Percentiles rank a stretch among this genome's conserved stretches.
Evolutionary conservation across 1,284 basidiomycete genomes (phyloP).

Genomic region (Ustilago shanxiensis): DNA sequence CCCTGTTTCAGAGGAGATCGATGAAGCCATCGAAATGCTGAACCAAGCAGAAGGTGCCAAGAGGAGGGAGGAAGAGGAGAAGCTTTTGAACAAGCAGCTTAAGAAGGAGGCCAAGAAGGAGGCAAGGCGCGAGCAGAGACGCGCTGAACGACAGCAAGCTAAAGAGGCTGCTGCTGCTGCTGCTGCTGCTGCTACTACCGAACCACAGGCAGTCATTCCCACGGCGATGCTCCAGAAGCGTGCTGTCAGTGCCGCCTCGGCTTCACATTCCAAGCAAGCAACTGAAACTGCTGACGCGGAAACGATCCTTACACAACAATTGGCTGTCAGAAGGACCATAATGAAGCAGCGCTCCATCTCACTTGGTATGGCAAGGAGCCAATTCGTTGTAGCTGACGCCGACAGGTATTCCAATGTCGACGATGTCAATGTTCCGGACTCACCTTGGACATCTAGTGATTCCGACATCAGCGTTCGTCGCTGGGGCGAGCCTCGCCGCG

Average conservation of each 20-base stretch:
- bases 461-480: constrained; percentile 51
- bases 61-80: constrained; percentile 18
- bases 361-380: constrained; percentile 24
- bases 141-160: constrained; percentile 22
- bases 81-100: constrained; percentile 18
- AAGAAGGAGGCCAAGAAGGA: constrained; percentile 33
- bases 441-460: constrained; percentile 50
- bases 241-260: background rate
- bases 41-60: background rate
- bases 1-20: constrained; percentile 1
- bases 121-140: constrained; percentile 26
- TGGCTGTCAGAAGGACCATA: constrained; percentile 17
- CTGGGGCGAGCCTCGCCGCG: constrained; percentile 39
- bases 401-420: background rate
- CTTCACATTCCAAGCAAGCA: background rate
- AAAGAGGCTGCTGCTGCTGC: constrained; percentile 2
- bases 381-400: constrained; percentile 9
- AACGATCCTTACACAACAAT: constrained; percentile 5
- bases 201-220: background rate
- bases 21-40: constrained; percentile 6
- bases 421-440: constrained; percentile 19
- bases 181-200: background rate
- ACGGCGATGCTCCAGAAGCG: background rate
- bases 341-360: constrained; percentile 35
- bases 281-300: background rate